A percentile compares a stretch with the other conserved stretches of the same genome.
Evolutionary conservation across 768 basidiomycete species (phyloP).

Genomic region (Mycena galericulata): DNA sequence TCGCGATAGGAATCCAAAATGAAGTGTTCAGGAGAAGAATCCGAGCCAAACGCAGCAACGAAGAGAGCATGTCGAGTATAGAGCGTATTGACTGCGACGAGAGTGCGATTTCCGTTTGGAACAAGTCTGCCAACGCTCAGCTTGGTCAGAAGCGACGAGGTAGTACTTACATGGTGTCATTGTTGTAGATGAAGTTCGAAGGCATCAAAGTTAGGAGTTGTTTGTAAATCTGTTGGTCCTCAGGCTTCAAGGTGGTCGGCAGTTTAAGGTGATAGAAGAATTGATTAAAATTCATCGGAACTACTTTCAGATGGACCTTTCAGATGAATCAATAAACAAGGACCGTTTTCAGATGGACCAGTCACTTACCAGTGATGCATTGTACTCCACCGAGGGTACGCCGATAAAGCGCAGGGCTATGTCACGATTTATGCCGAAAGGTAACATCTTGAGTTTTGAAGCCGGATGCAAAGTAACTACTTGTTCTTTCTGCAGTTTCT

Average conservation of each 20-base stretch:
- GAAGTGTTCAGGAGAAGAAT: constrained; percentile 44
- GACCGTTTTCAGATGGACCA: constrained; percentile 21
- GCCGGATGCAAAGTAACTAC: constrained; percentile 26
- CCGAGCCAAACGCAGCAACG: constrained; percentile 47
- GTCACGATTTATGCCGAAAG: constrained; percentile 27
- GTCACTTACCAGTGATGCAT: constrained; percentile 20
- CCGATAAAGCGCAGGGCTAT: constrained; percentile 22
- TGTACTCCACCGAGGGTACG: constrained; percentile 20
- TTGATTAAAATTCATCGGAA: constrained; percentile 29
- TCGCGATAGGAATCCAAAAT: constrained; percentile 44
- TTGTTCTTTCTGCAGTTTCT: constrained; percentile 29
- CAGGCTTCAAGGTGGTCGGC: constrained; percentile 17
- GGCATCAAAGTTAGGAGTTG: constrained; percentile 26
- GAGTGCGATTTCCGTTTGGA: constrained; percentile 45
- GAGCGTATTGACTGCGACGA: constrained; percentile 43
- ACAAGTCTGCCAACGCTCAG: constrained; percentile 36
- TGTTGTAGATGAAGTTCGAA: constrained; percentile 14
- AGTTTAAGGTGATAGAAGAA: constrained; percentile 31
- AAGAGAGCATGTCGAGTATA: constrained; percentile 53
- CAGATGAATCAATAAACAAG: no score
- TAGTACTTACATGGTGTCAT: constrained; percentile 15
- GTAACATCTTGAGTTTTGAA: constrained; percentile 39
- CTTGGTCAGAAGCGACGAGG: not conserved
- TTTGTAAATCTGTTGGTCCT: constrained; percentile 29
- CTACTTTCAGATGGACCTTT: no score